Percentiles rank a stretch among this genome's conserved stretches.
These are phyloP conservation scores for Cytospora mali DNA, from an alignment of 2,329 filamentous ascomycete genomes.

Conservation along the genomic window DNA sequence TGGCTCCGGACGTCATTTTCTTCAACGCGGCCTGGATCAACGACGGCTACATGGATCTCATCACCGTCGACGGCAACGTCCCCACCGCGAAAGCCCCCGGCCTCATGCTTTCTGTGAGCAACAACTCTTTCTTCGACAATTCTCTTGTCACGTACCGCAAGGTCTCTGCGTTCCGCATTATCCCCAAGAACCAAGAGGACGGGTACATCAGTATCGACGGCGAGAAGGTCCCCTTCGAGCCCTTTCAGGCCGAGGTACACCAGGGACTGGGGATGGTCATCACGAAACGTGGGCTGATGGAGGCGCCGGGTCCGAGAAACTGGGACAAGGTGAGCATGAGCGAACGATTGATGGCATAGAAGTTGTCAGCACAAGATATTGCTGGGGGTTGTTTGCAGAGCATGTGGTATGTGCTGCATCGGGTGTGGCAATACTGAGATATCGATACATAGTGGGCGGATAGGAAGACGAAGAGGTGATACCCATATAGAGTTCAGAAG, in stretches of 20 bases:
- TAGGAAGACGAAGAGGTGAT: constrained; percentile 5
- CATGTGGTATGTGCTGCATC: neutral
- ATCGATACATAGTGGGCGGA: neutral
- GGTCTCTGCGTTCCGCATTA: constrained; percentile 82
- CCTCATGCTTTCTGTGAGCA: constrained; percentile 72
- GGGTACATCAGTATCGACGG: constrained; percentile 96
- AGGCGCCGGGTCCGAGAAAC: constrained; percentile 57
- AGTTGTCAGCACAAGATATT: neutral
- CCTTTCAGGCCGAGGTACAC: constrained; percentile 91
- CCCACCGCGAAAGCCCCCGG: constrained; percentile 66
- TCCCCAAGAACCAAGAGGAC: constrained; percentile 68
- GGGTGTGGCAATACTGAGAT: neutral
- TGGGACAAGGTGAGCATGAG: constrained; percentile 47
- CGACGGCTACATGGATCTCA: constrained; percentile 84
- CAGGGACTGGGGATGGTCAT: constrained; percentile 81
- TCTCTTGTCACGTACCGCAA: constrained; percentile 80
- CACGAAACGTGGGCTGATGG: constrained; percentile 74
- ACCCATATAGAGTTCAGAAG: constrained; percentile 3
- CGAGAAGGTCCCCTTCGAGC: constrained; percentile 81
- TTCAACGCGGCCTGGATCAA: constrained; percentile 81
- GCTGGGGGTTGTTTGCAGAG: neutral
- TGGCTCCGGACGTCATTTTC: constrained; percentile 85
- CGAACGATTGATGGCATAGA: constrained; percentile 36
- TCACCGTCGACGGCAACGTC: constrained; percentile 78
- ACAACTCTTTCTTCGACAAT: constrained; percentile 77